Evolutionary conservation across 1,284 basidiomycete genomes (phyloP).

Genomic region (Malassezia japonica): DNA sequence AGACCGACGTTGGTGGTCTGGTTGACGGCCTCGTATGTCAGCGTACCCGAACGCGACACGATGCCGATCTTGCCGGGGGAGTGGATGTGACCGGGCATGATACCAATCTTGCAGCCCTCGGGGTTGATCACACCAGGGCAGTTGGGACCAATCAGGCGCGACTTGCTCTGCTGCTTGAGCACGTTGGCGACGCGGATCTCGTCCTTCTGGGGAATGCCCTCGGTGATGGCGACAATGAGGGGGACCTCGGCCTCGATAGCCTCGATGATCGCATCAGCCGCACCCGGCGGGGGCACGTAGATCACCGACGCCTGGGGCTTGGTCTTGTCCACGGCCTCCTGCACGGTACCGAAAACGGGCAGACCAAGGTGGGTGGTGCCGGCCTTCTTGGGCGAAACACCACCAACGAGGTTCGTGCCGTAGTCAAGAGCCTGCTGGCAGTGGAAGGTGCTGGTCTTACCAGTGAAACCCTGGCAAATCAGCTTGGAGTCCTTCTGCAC

Average conservation of each 20-base stretch:
- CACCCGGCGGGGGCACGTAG: conserved; percentile 46
- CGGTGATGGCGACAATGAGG: conserved; percentile 46
- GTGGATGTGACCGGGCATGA: conserved; percentile 97
- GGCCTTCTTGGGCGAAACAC: conserved; percentile 94
- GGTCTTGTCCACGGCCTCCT: conserved; percentile 57
- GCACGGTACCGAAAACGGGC: conserved; percentile 85
- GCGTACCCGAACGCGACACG: conserved; percentile 56
- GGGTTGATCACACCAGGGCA: conserved; percentile 98
- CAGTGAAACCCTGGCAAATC: conserved; percentile 52
- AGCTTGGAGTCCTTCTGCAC: conserved; percentile 77
- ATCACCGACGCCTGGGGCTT: conserved; percentile 44
- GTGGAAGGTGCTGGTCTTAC: conserved; percentile 99
- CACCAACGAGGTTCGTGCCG: conserved; percentile 94
- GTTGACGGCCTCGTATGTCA: conserved; percentile 50
- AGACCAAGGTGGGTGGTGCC: conserved; percentile 89
- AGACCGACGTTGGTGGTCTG: conserved; percentile 93
- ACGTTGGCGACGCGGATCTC: conserved; percentile 66
- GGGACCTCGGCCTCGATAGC: conserved; percentile 46
- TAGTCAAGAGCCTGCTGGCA: conserved; percentile 84
- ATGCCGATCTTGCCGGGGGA: conserved; percentile 76
- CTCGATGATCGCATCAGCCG: conserved; percentile 47
- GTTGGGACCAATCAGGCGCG: conserved; percentile 74
- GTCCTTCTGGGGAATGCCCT: conserved; percentile 48
- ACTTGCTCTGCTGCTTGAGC: conserved; percentile 84
- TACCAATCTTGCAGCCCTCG: conserved; percentile 95